Conservation (phyloP, 1,139 yeast genomes). For the Pichia terricola region DNA sequence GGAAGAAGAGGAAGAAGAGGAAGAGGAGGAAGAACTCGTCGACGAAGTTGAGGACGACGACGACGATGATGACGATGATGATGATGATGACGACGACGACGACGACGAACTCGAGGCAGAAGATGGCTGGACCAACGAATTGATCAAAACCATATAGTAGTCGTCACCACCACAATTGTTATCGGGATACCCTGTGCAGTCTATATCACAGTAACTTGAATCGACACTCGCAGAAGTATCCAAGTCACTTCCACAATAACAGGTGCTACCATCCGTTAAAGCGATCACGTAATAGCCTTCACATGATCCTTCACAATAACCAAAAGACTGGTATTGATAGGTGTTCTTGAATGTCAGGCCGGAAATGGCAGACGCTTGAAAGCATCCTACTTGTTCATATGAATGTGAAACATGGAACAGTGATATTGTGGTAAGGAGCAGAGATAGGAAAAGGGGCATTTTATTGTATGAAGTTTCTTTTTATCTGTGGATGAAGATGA, state of each 20-base stretch:
- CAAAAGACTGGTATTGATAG: slow-evolving; percentile 41
- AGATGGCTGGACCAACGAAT: slow-evolving; percentile 15
- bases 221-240: slow-evolving; percentile 28
- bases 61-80: slow-evolving; percentile 8
- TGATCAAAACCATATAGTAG: slow-evolving; percentile 41
- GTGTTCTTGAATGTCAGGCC: slow-evolving; percentile 13
- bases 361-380: slow-evolving; percentile 13
- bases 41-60: slow-evolving; percentile 14
- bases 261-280: slow-evolving; percentile 39
- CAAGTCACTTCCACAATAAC: slow-evolving; percentile 50
- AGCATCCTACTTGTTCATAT: slow-evolving; percentile 18
- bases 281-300: slow-evolving; percentile 42
- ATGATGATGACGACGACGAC: slow-evolving; percentile 10
- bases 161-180: slow-evolving; percentile 58
- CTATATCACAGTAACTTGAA: slow-evolving; percentile 36
- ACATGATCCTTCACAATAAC: slow-evolving; percentile 41
- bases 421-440: background rate
- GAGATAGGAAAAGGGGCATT: background rate
- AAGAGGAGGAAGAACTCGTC: slow-evolving; percentile 11
- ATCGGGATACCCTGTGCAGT: slow-evolving; percentile 48
- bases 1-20: slow-evolving; percentile 13
- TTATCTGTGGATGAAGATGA: too few relatives aligned
- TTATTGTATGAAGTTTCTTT: background rate
- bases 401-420: background rate
- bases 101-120: slow-evolving; percentile 8